Base-by-base conservation (phyloP, 2,329 filamentous ascomycete genomes). In the Dissoconium aciculare region DNA sequence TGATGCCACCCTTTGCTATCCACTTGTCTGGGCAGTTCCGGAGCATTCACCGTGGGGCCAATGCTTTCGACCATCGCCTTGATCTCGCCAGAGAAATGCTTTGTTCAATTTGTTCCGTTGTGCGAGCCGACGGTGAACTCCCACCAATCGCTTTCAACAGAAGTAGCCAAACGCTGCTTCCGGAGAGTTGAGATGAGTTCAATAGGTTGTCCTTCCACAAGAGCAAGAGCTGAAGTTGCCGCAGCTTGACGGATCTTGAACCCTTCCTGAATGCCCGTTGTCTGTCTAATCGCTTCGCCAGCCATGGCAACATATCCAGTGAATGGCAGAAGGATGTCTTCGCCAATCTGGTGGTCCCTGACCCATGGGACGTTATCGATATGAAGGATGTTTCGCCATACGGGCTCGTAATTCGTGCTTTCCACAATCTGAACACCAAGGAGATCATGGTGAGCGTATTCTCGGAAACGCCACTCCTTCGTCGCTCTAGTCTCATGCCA, bases 291-390 rank as follows among this genome's bases (percentile, higher is more conserved):
- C 5, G 38, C 33, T 29, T 40, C 38, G 4, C 26, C 26, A 5
- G 29, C 33, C 27, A 38, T 29, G 11, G 35, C 31, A 9, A 38
- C 23, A 26, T 36, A 38, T n/a, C 36, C 38, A 17, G 33, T 26
- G n/a, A 27, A 17, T 11, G 38, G 38, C 16, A 38, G 38, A 4
- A 40, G 28, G 17, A 36, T 27, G 25, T 27, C 30, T 10, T 21
- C 25, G 5, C 31, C 15, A 13, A 39, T 15, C 11, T 27, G 27
- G 32, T 57, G 54, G n/a, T 48, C 48, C 9, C 31, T 28, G 5
- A 57, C 25, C 54, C 52, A 56, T 1, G 47, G 40, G 0, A 44
- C 17, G 14, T 53, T 44, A 1, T 35, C 26, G 3, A 46, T 15
- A 3, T 37, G 35, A 6, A 57, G 19, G 11, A 45, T 15, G 12